These are phyloP conservation scores for Penicillium ucsense DNA, from an alignment of 495 filamentous ascomycete genomes.

Conservation along the genomic window DNA sequence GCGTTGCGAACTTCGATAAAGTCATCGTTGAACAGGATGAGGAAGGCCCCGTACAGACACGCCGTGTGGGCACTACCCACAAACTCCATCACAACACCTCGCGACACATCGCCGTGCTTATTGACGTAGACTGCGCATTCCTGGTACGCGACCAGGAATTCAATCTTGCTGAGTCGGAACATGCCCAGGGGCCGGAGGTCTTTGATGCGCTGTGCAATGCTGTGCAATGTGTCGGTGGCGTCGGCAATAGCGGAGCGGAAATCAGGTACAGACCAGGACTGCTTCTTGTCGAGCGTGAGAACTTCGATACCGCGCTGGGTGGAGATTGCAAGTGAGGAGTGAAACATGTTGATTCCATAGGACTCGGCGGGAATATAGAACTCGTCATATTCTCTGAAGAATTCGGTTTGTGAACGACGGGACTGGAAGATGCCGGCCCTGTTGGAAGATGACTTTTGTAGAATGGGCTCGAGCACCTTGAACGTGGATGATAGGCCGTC, in stretches of 20 bases:
- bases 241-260: slow-evolving; percentile 44
- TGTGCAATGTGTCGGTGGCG: slow-evolving; percentile 56
- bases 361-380: slow-evolving; percentile 98
- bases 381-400: slow-evolving; percentile 95
- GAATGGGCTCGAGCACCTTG: slow-evolving; percentile 92
- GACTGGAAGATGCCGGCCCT: slow-evolving; percentile 59
- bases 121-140: slow-evolving; percentile 97
- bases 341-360: slow-evolving; percentile 91
- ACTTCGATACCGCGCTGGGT: slow-evolving; percentile 93
- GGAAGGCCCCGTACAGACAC: slow-evolving; percentile 64
- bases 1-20: slow-evolving; percentile 97
- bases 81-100: slow-evolving; percentile 93
- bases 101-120: slow-evolving; percentile 90
- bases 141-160: slow-evolving; percentile 89
- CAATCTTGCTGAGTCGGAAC: slow-evolving; percentile 87
- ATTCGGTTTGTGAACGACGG: slow-evolving; percentile 69
- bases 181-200: slow-evolving; percentile 83
- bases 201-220: slow-evolving; percentile 70
- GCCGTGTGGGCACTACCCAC: slow-evolving; percentile 82
- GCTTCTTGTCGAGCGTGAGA: slow-evolving; percentile 92
- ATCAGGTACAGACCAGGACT: slow-evolving; percentile 81
- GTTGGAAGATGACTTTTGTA: slow-evolving; percentile 56
- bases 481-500: slow-evolving; percentile 87
- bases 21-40: slow-evolving; percentile 77
- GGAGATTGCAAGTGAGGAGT: slow-evolving; percentile 80